Conservation (phyloP, 1,284 basidiomycete species). For the Sporisorium reilianum region DNA sequence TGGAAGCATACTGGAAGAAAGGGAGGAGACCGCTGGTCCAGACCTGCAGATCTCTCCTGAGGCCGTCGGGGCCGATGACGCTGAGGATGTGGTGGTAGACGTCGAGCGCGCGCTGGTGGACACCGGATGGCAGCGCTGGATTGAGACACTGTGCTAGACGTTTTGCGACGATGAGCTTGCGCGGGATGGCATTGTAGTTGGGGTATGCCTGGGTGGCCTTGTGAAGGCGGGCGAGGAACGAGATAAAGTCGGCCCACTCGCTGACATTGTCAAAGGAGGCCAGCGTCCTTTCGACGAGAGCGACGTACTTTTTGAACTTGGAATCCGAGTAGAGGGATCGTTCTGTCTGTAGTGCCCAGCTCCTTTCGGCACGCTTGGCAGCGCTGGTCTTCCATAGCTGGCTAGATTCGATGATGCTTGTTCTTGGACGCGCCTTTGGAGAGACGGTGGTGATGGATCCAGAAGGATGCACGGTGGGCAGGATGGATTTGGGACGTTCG, state of each 20-base stretch:
- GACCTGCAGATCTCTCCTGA: constrained; percentile 86
- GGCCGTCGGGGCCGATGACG: constrained; percentile 87
- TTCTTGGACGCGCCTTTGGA: constrained; percentile 36
- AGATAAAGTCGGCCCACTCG: constrained; percentile 99
- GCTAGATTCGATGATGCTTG: constrained; percentile 45
- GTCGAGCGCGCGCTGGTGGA: constrained; percentile 94
- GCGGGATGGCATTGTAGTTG: constrained; percentile 93
- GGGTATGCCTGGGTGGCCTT: constrained; percentile 93
- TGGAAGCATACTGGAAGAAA: constrained; percentile 97
- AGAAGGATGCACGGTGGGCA: constrained; percentile 16
- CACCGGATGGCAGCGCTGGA: constrained; percentile 93
- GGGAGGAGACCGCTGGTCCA: constrained; percentile 98
- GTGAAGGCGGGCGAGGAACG: constrained; percentile 92
- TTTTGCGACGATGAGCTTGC: constrained; percentile 93
- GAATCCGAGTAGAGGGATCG: constrained; percentile 74
- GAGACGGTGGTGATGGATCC: constrained; percentile 18
- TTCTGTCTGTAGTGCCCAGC: constrained; percentile 66
- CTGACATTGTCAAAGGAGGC: constrained; percentile 95
- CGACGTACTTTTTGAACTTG: constrained; percentile 95
- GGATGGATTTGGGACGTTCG: constrained; percentile 10
- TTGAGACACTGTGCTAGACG: constrained; percentile 96
- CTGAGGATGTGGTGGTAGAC: constrained; percentile 92
- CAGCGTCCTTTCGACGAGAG: constrained; percentile 90
- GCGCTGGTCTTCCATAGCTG: constrained; percentile 63
- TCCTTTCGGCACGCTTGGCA: constrained; percentile 62